Evolutionary conservation across 2,329 filamentous ascomycete species (phyloP), one percentile per base, ranked within the genome.

Genomic region (Botrytis tulipae): DNA sequence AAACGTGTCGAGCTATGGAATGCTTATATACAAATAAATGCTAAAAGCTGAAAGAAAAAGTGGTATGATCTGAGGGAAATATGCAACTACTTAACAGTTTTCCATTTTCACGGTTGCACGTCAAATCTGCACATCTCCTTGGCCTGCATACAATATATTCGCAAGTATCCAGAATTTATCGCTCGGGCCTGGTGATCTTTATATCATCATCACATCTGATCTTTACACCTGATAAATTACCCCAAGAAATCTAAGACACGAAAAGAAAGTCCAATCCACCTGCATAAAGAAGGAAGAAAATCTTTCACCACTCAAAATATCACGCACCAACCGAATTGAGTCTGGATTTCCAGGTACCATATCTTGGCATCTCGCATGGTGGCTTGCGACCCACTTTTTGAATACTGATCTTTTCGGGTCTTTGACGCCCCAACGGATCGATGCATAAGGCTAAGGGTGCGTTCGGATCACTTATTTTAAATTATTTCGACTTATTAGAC

Each of bases 1-100:
- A 20, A 71, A 71, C 69, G 69, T 32, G 59, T 71, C 69, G 60
- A 66, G 18, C 66, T 69, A 37, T 51, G 29, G 40, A 22, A 42
- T n/a, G 18, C 22, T 10, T 40, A 10, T 40, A 40, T 54, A 20
- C 22, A 32, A 35, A 69, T 42, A 22, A 42, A 25, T 7, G 22
- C 3, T 20, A 22, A 57, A 25, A 69, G 48, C 35, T 25, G n/a
- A 29, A 42, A 29, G 16, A 16, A 0, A 14, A 40, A 40, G 46
- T 32, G 25, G 35, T 57, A 57, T 42, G 18, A 69, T n/a, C 16
- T 16, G 48, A 68, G 35, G 35, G 16, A 57, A 57, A 57, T 32
- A 25, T 69, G 37, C 51, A 59, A 44, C 25, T 69, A 67, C 66
- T 69, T 69, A 57, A 42, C 48, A 20, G 1, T 69, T n/a, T 57